Base-by-base conservation (phyloP, 1,284 basidiomycete genomes). In the Ceratobasidium sp. region DNA sequence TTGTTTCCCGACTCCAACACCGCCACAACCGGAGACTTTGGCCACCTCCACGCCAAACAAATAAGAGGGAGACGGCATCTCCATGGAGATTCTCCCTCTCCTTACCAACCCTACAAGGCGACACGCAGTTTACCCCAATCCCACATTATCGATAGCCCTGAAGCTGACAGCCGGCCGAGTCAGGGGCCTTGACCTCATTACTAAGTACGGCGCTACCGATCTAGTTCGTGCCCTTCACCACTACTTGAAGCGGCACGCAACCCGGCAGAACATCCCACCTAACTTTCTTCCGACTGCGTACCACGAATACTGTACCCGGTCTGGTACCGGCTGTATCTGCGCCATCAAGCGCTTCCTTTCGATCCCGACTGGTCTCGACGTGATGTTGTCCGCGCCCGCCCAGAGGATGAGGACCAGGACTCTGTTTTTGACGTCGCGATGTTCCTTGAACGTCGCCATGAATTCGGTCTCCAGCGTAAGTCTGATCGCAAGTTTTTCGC, bases 361-460 rank as follows among this genome's bases (percentile, higher is more conserved):
- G 25, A 29, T 61, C 56, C 40, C 37, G 56, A 71, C 7, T 43
- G 32, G 25, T 19, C 46, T 17, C 11, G 25, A 11, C 69, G 69
- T 19, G 69, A 71, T 44, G 56, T 71, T 17, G 25, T 71, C 43
- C 54, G 69, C 17, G 57, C 57, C 17, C n/a, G 54, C 13, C 56
- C 69, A 29, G 19, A 19, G 5, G 9, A 25, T 19, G 11, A 17
- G 6, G 17, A 44, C 43, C 25, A 83, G 8, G 84, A 83, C 4
- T 59, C 29, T n/a, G 40, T 25, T 17, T 71, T 57, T 15, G 69
- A 71, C 51, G 44, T 51, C 25, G 69, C 56, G 1, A n/a, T 71
- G n/a, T 25, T 59, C 9, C 7, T 46, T 8, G n/a, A 62, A 17
- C 32, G 17, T 22, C 19, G 17, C 8, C 40, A 71, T n/a, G 43